Conservation (phyloP, 2,329 filamentous ascomycete species). For the Lecanicillium sp. region DNA sequence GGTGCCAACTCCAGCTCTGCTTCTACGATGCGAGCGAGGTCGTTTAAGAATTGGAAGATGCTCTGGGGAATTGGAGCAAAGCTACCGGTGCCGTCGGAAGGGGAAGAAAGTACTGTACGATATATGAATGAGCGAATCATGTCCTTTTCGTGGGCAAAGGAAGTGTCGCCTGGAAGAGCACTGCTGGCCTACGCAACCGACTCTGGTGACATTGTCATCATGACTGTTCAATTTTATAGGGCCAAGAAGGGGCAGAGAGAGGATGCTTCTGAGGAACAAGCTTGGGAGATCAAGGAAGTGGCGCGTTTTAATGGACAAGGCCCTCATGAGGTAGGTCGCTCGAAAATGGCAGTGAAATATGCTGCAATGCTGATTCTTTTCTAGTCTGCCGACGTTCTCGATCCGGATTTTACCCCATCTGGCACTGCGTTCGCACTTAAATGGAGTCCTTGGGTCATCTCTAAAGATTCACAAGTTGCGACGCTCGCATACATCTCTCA, state of each 20-base stretch:
- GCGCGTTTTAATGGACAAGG: conserved; percentile 39
- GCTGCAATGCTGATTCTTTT: neutral
- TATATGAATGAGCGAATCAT: conserved; percentile 37
- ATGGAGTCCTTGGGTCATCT: conserved; percentile 45
- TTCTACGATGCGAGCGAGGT: conserved; percentile 25
- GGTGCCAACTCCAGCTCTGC: conserved; percentile 19
- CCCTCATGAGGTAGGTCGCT: conserved; percentile 27
- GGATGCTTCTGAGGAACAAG: conserved; percentile 17
- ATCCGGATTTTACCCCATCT: conserved; percentile 40
- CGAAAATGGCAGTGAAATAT: neutral
- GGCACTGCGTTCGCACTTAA: conserved; percentile 42
- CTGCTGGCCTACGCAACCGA: conserved; percentile 46
- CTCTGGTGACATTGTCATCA: conserved; percentile 38
- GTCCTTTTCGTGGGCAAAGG: conserved; percentile 45
- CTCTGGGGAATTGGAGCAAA: conserved; percentile 49
- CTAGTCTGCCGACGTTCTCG: conserved; percentile 22
- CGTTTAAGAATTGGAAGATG: conserved; percentile 42
- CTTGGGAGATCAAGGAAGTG: conserved; percentile 44
- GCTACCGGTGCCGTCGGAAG: conserved; percentile 34
- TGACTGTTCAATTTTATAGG: conserved; percentile 35
- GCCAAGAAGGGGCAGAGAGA: conserved; percentile 4
- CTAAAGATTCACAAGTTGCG: conserved; percentile 25
- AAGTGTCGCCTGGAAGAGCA: conserved; percentile 30
- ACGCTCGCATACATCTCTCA: conserved; percentile 41
- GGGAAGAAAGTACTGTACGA: conserved; percentile 17